Evolutionary conservation across 2,329 filamentous ascomycete species (phyloP), one percentile per base, ranked within the genome.

Genomic region (Ceratocystis harringtonii): DNA sequence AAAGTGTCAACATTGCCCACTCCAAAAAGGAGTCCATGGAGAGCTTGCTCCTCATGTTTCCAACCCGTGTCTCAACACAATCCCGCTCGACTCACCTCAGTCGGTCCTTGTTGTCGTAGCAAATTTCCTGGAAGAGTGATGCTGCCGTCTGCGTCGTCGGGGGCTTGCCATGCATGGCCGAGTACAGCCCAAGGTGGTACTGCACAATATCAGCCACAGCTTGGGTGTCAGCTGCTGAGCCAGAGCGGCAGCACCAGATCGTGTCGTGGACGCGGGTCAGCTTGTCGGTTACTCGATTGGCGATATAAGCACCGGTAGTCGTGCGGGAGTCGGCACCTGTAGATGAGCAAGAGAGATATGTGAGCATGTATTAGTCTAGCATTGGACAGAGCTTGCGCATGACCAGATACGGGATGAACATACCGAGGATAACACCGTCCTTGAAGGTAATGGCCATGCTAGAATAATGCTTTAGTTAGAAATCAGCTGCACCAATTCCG

Each of bases 361-460:
- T 61, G 28, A 50, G 8, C 10, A 32, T 25, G n/a, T 19, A 41
- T 22, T 22, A 6, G 19, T 28, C 28, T 10, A 17, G 15, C 7
- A 12, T 28, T 32, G 3, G 8, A 15, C 15, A 15, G 5, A 25
- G n/a, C 6, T 32, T 15, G 22, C 44, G n/a, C 36, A 61, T 25
- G 36, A 15, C 60, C 15, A 17, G 12, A n/a, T 10, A 19, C 15
- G 5, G 22, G 41, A 71, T 81, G 62, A 15, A 41, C 36, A 41
- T 76, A 87, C 84, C 89, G 52, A 99, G 83, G 78, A 99, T 97
- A 67, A 99, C 94, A 69, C 94, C 94, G 73, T 96, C 92, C 75
- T 94, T 94, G 84, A 99, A 99, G 73, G 95, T 97, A 76, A 97
- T 92, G 68, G 94, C 94, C 94, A 99, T 99, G 76, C 90, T 95